phyloP scores from a whole-genome alignment of 768 basidiomycete genomes.

The Ramaria sp. region DNA sequence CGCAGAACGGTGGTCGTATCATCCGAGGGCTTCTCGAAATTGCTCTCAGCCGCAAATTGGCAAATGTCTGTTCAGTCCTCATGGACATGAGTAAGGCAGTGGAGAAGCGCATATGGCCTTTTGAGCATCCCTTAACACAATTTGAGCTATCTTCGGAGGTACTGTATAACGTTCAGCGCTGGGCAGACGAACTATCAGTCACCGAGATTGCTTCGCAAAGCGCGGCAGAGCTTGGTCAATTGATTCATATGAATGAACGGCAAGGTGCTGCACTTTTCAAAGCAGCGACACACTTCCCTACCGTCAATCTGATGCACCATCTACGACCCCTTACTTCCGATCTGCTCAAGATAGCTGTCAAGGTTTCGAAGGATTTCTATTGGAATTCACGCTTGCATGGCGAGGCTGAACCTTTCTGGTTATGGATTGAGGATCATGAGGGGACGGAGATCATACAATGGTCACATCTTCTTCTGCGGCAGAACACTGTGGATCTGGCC shows the following conservation, averaged over 20 bases:
- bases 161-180: constrained; percentile 64
- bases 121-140: constrained; percentile 82
- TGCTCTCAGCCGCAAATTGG: constrained; percentile 88
- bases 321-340: constrained; percentile 79
- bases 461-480: constrained; percentile 60
- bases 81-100: constrained; percentile 90
- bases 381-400: constrained; percentile 78
- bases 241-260: constrained; percentile 76
- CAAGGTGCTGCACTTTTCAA: constrained; percentile 72
- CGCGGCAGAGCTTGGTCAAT: constrained; percentile 59
- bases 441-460: constrained; percentile 78
- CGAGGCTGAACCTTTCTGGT: constrained; percentile 76
- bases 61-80: constrained; percentile 64
- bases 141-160: constrained; percentile 69
- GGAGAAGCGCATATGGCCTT: constrained; percentile 90
- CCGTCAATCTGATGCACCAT: constrained; percentile 48
- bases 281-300: constrained; percentile 81
- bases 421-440: constrained; percentile 88
- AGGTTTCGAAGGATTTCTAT: constrained; percentile 55
- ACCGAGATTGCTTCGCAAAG: constrained; percentile 59
- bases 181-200: constrained; percentile 73
- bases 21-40: constrained; percentile 92
- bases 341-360: constrained; percentile 65
- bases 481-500: constrained; percentile 45
- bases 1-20: constrained; percentile 92